Base-by-base conservation (phyloP, 306 rosid species). In the Elaeagnus macrophylla region DNA sequence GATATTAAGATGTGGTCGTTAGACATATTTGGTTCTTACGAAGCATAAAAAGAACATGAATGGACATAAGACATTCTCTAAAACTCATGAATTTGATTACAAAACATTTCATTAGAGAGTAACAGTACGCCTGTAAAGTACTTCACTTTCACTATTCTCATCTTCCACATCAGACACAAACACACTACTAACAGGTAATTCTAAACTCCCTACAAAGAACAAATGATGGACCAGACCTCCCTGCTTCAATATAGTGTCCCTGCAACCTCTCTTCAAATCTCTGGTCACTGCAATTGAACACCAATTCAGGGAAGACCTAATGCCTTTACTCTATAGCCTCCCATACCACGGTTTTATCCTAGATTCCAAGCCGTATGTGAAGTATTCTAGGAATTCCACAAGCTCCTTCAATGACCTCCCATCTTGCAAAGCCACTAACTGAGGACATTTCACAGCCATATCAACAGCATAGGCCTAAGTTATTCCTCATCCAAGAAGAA, bases 261-360 rank as follows among this genome's bases (percentile, higher is more conserved):
- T 74, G 84, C 81, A 86, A 75, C 65, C 97, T 84, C 70, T 91
- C 97, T 59, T 91, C 96, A 65, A 91, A 86, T 74, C 96, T 86
- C 72, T 67, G 89, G 64, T 91, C 96, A 70, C 99, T 87, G 41
- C 93, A 87, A 67, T 87, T 87, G 58, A 82, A 78, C 77, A 79
- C 99, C 99, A 86, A 67, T 84, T 82, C 67, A 91, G 66, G 0
- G 95, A 87, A 67, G 75, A 76, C 51, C 83, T 65, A 64, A 91
- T 77, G 54, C 93, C 96, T 67, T 80, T 84, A 76, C 78, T 78
- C 70, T 78, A 77, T 48, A 91, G 59, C 76, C 76, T 67, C 67
- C 70, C 73, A 73, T 76, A 91, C 76, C 99, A 67, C 8, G 96
- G 89, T 69, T 91, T 91, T 59, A 91, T 81, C 78, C 99, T 79